These are phyloP conservation scores for Lentinula boryana DNA, from an alignment of 768 basidiomycete species.

Conservation along the genomic window DNA sequence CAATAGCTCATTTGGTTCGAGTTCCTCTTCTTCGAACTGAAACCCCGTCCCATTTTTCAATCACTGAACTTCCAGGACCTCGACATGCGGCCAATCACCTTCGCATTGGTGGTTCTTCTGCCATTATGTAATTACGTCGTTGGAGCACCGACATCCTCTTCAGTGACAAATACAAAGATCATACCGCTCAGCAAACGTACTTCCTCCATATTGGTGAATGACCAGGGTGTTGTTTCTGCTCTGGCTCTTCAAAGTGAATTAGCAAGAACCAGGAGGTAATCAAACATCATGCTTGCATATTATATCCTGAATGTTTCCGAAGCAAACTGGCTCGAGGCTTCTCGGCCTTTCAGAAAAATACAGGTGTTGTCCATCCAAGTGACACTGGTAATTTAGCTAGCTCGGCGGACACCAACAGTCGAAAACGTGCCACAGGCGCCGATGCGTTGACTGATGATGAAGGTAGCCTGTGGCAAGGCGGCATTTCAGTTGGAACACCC, in stretches of 20 bases:
- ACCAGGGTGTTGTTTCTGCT: conserved; percentile 19
- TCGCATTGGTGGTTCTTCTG: neutral
- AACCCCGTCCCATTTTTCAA: neutral
- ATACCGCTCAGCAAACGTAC: conserved; percentile 21
- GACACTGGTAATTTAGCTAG: conserved; percentile 9
- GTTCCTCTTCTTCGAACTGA: neutral
- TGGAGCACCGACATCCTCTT: neutral
- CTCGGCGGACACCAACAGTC: neutral
- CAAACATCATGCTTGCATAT: neutral
- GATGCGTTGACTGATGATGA: conserved; percentile 28
- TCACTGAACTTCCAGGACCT: neutral
- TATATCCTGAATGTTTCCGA: neutral
- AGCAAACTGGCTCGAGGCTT: conserved; percentile 42
- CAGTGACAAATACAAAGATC: conserved; percentile 9
- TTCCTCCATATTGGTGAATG: conserved; percentile 10
- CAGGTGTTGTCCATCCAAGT: conserved; percentile 32
- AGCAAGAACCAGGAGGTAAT: conserved; percentile 15
- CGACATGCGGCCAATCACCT: neutral
- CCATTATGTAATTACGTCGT: neutral
- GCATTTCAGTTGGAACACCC: conserved; percentile 43
- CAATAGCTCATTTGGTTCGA: neutral
- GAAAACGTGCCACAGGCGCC: conserved; percentile 22
- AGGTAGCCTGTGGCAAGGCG: conserved; percentile 38
- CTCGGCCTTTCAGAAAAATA: conserved; percentile 37
- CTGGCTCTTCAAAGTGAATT: conserved; percentile 18